A percentile compares a stretch with the other conserved stretches of the same genome.
phyloP scores from a whole-genome alignment of 306 rosid species.

The Trifolium dubium region DNA sequence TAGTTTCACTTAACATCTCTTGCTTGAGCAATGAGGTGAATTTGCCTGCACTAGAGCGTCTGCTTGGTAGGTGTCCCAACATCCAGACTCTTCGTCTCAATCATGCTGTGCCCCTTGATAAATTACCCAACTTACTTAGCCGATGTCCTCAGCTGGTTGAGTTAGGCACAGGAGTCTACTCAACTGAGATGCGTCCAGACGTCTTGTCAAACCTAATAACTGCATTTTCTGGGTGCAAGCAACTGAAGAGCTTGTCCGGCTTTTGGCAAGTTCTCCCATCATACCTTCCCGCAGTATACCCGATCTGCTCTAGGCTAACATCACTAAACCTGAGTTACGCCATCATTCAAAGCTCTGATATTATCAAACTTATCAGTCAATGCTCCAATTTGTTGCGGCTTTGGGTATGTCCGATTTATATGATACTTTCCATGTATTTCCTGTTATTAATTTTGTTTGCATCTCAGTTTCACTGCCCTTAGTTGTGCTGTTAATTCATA shows the following conservation, averaged over 20 bases:
- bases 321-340: conserved; percentile 84
- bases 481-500: conserved; percentile 24
- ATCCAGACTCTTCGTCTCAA: conserved; percentile 81
- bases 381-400: conserved; percentile 74
- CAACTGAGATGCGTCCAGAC: conserved; percentile 70
- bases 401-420: conserved; percentile 64
- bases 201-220: conserved; percentile 61
- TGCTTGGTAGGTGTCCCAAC: conserved; percentile 80
- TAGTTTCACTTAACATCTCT: conserved; percentile 86
- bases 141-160: conserved; percentile 78
- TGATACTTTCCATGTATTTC: neutral
- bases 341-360: conserved; percentile 64
- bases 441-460: neutral
- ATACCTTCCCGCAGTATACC: conserved; percentile 69
- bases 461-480: conserved; percentile 20
- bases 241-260: conserved; percentile 74
- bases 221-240: conserved; percentile 64
- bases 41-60: conserved; percentile 78
- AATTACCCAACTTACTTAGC: conserved; percentile 61
- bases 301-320: conserved; percentile 69
- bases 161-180: conserved; percentile 79
- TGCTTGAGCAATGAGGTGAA: conserved; percentile 76
- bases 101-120: conserved; percentile 77
- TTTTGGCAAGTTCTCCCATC: conserved; percentile 86
- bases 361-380: conserved; percentile 70